Conservation (phyloP, 2,329 filamentous ascomycete genomes). For the Cladobotryum mycophilum region DNA sequence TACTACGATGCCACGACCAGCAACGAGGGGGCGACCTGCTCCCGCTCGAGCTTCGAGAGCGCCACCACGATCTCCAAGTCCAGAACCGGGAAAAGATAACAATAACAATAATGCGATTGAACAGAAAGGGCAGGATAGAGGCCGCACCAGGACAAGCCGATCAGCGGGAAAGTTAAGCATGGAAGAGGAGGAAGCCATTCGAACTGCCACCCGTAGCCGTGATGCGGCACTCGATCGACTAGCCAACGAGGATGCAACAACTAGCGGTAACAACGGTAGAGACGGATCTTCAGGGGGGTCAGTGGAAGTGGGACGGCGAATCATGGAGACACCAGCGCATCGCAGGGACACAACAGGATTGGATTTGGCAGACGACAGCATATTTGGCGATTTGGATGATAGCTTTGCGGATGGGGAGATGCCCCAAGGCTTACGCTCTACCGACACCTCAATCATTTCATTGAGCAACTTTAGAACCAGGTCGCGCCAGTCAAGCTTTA, state of each 20-base stretch:
- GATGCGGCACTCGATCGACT: slow-evolving; percentile 33
- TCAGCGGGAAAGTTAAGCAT: slow-evolving; percentile 13
- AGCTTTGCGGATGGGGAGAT: slow-evolving; percentile 36
- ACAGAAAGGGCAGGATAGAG: slow-evolving; percentile 23
- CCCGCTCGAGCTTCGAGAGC: slow-evolving; percentile 19
- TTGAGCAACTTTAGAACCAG: slow-evolving; percentile 40
- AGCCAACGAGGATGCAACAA: slow-evolving; percentile 27
- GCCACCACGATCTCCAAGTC: neutral
- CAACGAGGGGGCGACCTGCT: slow-evolving; percentile 23
- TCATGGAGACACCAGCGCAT: slow-evolving; percentile 27
- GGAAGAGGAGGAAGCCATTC: slow-evolving; percentile 22
- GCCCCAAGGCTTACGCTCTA: slow-evolving; percentile 28
- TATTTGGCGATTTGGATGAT: slow-evolving; percentile 41
- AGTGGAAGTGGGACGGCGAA: slow-evolving; percentile 33
- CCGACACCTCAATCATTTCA: slow-evolving; percentile 41
- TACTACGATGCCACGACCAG: slow-evolving; percentile 24
- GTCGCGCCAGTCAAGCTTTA: slow-evolving; percentile 44
- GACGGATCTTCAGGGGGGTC: slow-evolving; percentile 27
- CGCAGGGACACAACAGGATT: slow-evolving; percentile 41
- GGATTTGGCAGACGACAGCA: slow-evolving; percentile 41
- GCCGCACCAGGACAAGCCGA: slow-evolving; percentile 15
- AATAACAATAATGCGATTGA: neutral
- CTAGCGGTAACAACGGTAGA: slow-evolving; percentile 18
- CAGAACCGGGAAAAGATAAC: neutral
- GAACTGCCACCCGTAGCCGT: slow-evolving; percentile 22